Evolutionary conservation across 495 filamentous ascomycete species (phyloP).

Genomic region (Penicillium silybi): DNA sequence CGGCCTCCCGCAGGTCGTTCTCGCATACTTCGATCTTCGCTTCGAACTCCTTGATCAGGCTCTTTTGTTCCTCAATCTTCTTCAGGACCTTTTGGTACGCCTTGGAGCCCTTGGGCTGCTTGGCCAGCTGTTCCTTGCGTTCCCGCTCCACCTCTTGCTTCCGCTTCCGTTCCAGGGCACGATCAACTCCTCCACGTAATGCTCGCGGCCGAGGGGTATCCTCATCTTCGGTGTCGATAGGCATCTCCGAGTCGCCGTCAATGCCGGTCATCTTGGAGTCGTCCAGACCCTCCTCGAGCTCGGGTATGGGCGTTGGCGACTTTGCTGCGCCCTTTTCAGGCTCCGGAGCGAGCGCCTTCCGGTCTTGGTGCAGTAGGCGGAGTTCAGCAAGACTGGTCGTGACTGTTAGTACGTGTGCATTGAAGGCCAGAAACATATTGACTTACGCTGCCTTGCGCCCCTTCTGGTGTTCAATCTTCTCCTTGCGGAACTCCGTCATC

Average conservation of each 20-base stretch:
- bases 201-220: conserved; percentile 58
- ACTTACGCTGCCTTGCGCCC: conserved; percentile 80
- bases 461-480: conserved; percentile 90
- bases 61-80: conserved; percentile 82
- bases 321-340: conserved; percentile 32
- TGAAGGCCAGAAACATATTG: background rate
- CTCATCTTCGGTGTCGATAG: conserved; percentile 61
- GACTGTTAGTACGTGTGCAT: conserved; percentile 10
- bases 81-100: conserved; percentile 82
- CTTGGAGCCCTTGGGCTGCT: conserved; percentile 81
- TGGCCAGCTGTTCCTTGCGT: conserved; percentile 72
- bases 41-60: conserved; percentile 72
- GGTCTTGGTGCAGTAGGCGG: conserved; percentile 75
- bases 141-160: conserved; percentile 82
- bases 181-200: conserved; percentile 71
- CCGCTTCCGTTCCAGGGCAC: conserved; percentile 72
- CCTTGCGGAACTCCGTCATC: conserved; percentile 90
- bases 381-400: conserved; percentile 71
- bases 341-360: conserved; percentile 79
- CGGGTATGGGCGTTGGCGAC: conserved; percentile 62
- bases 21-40: conserved; percentile 79
- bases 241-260: conserved; percentile 49
- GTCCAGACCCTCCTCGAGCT: conserved; percentile 48
- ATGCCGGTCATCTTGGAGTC: conserved; percentile 68
- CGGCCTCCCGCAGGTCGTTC: conserved; percentile 87